phyloP scores from a whole-genome alignment of 495 filamentous ascomycete genomes.

The Aspergillus cavernicola region DNA sequence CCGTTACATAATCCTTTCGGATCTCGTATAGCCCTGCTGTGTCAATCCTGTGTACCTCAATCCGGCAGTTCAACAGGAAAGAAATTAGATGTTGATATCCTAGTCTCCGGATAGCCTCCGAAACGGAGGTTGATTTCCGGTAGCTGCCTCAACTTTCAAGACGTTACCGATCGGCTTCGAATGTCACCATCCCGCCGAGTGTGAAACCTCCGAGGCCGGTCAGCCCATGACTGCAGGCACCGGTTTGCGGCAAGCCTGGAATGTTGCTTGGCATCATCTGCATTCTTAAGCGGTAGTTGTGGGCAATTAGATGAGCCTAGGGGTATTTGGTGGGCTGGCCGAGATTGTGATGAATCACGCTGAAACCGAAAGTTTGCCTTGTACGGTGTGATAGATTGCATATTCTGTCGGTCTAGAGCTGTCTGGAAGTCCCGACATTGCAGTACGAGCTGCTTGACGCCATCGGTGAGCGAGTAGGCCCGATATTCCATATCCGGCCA shows the following conservation, averaged over 20 bases:
- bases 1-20: background rate
- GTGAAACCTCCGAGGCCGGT: slow-evolving; percentile 23
- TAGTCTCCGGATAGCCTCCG: too few relatives aligned
- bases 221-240: slow-evolving; percentile 19
- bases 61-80: too few relatives aligned
- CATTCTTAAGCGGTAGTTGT: slow-evolving; percentile 19
- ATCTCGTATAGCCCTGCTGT: background rate
- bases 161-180: slow-evolving; percentile 27
- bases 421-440: slow-evolving; percentile 49
- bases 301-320: slow-evolving; percentile 16
- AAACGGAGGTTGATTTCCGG: too few relatives aligned
- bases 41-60: too few relatives aligned
- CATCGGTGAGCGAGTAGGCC: slow-evolving; percentile 46
- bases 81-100: too few relatives aligned
- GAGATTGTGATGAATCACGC: slow-evolving; percentile 16
- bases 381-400: slow-evolving; percentile 21
- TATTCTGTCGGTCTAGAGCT: slow-evolving; percentile 26
- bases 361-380: slow-evolving; percentile 21
- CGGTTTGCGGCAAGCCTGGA: slow-evolving; percentile 22
- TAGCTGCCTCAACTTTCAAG: too few relatives aligned
- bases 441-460: slow-evolving; percentile 51
- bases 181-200: slow-evolving; percentile 16
- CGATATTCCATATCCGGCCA: slow-evolving; percentile 54
- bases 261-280: slow-evolving; percentile 25
- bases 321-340: slow-evolving; percentile 13